These are phyloP conservation scores for Botrytis deweyae DNA, from an alignment of 2,329 filamentous ascomycete species.

Conservation along the genomic window DNA sequence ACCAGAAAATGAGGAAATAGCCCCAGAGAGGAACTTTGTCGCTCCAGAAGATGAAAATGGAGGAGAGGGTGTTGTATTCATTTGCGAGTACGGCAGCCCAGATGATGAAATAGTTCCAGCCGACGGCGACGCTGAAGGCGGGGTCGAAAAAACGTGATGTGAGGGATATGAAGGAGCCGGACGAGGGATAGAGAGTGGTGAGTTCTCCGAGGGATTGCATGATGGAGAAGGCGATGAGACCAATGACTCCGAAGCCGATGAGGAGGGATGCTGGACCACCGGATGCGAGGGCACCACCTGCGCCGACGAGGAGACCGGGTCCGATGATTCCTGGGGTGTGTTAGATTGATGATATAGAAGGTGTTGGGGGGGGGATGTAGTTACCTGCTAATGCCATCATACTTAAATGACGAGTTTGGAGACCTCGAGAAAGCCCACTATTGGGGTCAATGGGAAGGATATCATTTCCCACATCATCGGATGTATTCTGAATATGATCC, in stretches of 20 bases:
- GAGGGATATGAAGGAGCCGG: conserved; percentile 69
- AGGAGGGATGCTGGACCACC: conserved; percentile 71
- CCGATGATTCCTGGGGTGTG: conserved; percentile 50
- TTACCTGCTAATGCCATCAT: conserved; percentile 61
- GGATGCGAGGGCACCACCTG: conserved; percentile 64
- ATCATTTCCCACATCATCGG: not conserved
- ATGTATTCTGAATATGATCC: not conserved
- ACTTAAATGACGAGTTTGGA: conserved; percentile 66
- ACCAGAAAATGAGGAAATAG: conserved; percentile 73
- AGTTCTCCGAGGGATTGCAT: conserved; percentile 71
- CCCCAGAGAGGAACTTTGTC: conserved; percentile 61
- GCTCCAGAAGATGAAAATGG: conserved; percentile 65
- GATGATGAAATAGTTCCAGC: conserved; percentile 43
- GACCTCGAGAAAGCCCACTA: conserved; percentile 65
- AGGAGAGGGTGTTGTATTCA: conserved; percentile 69
- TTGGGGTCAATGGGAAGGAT: conserved; percentile 49
- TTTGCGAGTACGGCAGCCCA: conserved; percentile 55
- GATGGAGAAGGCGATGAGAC: conserved; percentile 59
- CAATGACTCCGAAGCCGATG: conserved; percentile 72
- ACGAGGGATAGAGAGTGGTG: conserved; percentile 69
- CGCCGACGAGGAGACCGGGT: conserved; percentile 69
- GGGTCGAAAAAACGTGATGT: conserved; percentile 70
- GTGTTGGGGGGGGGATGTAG: not conserved
- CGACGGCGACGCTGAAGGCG: conserved; percentile 66
- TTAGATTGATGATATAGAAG: not conserved